Percentiles rank a stretch among this genome's conserved stretches.
Conservation (phyloP, 176 grass and related monocot genomes). For the Eragrostis curvula region DNA sequence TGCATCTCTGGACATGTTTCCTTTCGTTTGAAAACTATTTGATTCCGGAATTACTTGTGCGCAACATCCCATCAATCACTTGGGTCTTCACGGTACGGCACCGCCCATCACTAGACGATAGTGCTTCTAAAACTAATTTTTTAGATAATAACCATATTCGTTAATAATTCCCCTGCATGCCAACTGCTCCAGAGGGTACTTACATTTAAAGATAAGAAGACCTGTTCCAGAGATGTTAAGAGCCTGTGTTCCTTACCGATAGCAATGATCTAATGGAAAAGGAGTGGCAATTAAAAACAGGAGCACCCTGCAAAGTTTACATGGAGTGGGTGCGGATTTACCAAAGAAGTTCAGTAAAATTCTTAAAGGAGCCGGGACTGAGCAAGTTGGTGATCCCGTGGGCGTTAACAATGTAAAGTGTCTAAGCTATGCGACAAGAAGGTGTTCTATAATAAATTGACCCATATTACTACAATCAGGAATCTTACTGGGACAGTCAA, state of each 20-base stretch:
- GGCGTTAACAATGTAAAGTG: not conserved
- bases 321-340: too few species aligned
- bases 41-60: not conserved
- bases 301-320: too few species aligned
- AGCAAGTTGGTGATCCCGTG: not conserved
- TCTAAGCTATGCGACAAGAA: not conserved
- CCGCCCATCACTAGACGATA: not conserved
- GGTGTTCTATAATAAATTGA: not conserved
- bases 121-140: not conserved
- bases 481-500: not conserved
- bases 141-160: too few species aligned
- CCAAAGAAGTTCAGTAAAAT: too few species aligned
- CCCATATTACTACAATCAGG: not conserved
- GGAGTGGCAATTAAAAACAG: too few species aligned
- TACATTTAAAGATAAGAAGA: too few species aligned
- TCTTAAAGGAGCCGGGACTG: not conserved
- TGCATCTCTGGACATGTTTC: not conserved
- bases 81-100: not conserved
- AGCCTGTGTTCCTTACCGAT: too few species aligned
- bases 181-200: too few species aligned
- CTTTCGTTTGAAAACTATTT: not conserved
- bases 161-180: too few species aligned
- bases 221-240: too few species aligned
- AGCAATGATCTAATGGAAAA: too few species aligned
- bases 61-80: not conserved